Conservation (phyloP, 1,139 yeast genomes). For the Barnettozyma hawaiiensis region DNA sequence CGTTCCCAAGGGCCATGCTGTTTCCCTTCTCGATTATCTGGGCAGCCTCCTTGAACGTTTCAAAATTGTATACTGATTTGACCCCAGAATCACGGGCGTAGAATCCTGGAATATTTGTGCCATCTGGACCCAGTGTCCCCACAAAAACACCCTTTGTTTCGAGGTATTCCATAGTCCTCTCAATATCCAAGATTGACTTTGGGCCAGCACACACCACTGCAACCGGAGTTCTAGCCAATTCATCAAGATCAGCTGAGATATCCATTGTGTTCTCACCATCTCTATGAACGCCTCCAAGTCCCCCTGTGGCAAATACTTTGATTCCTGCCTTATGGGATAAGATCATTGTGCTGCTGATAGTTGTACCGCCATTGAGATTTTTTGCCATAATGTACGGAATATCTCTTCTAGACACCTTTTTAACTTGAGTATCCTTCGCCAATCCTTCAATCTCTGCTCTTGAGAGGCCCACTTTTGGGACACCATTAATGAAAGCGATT, state of each 20-base stretch:
- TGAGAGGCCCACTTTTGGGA: constrained; percentile 62
- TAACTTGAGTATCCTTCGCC: constrained; percentile 36
- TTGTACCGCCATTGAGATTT: constrained; percentile 72
- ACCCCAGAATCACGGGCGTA: constrained; percentile 75
- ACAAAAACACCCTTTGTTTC: constrained; percentile 80
- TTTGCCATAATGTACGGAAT: constrained; percentile 68
- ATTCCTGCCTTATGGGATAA: constrained; percentile 72
- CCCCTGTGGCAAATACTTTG: constrained; percentile 88
- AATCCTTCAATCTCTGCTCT: constrained; percentile 43
- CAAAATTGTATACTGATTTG: constrained; percentile 60
- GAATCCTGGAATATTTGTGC: constrained; percentile 75
- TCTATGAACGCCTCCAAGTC: constrained; percentile 88
- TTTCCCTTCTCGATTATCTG: constrained; percentile 47
- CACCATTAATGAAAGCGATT: constrained; percentile 69
- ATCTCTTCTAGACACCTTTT: constrained; percentile 78
- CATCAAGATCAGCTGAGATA: constrained; percentile 83
- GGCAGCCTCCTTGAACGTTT: constrained; percentile 54
- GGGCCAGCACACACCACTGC: constrained; percentile 93
- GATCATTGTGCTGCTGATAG: constrained; percentile 87
- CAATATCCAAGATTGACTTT: constrained; percentile 76
- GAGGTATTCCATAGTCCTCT: constrained; percentile 74
- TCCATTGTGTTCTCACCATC: constrained; percentile 75
- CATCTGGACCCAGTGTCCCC: constrained; percentile 39
- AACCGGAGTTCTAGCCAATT: constrained; percentile 75
- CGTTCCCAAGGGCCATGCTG: constrained; percentile 51